These are phyloP conservation scores for Agroathelia rolfsii DNA, from an alignment of 1,284 basidiomycete species.

Conservation along the genomic window DNA sequence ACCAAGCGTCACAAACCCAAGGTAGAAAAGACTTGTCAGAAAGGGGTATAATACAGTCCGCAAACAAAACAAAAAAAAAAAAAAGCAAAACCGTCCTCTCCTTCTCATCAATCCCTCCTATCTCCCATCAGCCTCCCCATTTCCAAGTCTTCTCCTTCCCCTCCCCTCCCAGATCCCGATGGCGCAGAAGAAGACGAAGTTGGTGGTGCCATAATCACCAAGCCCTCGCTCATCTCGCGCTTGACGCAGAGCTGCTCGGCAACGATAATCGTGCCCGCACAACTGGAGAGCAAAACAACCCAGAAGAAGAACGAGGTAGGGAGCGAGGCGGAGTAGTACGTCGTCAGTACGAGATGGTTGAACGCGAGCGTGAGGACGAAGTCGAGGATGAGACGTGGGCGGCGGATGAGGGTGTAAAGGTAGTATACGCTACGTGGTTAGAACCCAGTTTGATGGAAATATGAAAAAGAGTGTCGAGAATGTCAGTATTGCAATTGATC, in stretches of 20 bases:
- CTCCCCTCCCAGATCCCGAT: slow-evolving; percentile 25
- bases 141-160: slow-evolving; percentile 37
- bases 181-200: slow-evolving; percentile 8
- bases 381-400: slow-evolving; percentile 91
- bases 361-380: slow-evolving; percentile 86
- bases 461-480: slow-evolving; percentile 9
- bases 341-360: slow-evolving; percentile 85
- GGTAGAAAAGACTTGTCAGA: too few species aligned
- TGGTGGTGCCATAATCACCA: too few species aligned
- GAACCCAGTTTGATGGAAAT: slow-evolving; percentile 10
- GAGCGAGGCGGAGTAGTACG: slow-evolving; percentile 81
- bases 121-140: slow-evolving; percentile 43
- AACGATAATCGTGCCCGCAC: slow-evolving; percentile 66
- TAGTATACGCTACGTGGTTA: slow-evolving; percentile 79
- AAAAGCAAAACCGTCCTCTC: too few species aligned
- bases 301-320: slow-evolving; percentile 90
- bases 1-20: too few species aligned
- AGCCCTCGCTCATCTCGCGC: slow-evolving; percentile 84
- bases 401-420: slow-evolving; percentile 78
- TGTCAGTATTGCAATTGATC: slow-evolving; percentile 6
- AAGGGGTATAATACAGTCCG: too few species aligned
- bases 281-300: slow-evolving; percentile 64
- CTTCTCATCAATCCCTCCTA: too few species aligned
- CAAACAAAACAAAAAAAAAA: too few species aligned
- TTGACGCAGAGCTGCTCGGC: slow-evolving; percentile 91